phyloP scores from a whole-genome alignment of 441 rosid genomes.

The Gossypium trilobum region DNA sequence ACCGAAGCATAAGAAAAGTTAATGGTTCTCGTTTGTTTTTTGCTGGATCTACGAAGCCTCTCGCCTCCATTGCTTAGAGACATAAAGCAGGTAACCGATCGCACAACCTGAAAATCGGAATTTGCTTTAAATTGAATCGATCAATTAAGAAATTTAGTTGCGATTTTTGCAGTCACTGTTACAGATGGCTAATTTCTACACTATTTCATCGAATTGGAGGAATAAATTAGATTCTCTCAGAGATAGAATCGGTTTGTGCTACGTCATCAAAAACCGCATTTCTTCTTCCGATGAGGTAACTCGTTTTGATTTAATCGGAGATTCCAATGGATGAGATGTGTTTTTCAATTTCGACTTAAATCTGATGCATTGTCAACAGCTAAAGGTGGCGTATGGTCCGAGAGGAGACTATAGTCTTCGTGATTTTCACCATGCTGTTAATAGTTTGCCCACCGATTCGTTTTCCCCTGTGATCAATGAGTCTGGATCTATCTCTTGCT shows the following conservation, averaged over 20 bases:
- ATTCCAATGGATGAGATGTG: neutral
- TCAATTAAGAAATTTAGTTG: neutral
- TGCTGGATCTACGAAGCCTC: conserved; percentile 58
- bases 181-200: conserved; percentile 59
- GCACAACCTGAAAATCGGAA: neutral
- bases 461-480: conserved; percentile 51
- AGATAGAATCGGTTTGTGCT: conserved; percentile 63
- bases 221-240: conserved; percentile 30
- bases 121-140: neutral
- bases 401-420: conserved; percentile 51
- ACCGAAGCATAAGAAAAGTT: conserved; percentile 18
- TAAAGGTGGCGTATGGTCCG: conserved; percentile 57
- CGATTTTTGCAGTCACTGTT: conserved; percentile 45
- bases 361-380: conserved; percentile 26
- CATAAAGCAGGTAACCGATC: conserved; percentile 51
- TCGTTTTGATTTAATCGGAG: conserved; percentile 10
- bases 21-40: conserved; percentile 56
- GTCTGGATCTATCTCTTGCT: conserved; percentile 32
- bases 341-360: conserved; percentile 2
- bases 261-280: conserved; percentile 38
- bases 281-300: conserved; percentile 53
- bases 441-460: conserved; percentile 51
- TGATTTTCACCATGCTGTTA: conserved; percentile 75
- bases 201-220: conserved; percentile 35
- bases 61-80: conserved; percentile 48